Base-by-base conservation (phyloP, 2,329 filamentous ascomycete species). In the Epicoccum sorghinum region DNA sequence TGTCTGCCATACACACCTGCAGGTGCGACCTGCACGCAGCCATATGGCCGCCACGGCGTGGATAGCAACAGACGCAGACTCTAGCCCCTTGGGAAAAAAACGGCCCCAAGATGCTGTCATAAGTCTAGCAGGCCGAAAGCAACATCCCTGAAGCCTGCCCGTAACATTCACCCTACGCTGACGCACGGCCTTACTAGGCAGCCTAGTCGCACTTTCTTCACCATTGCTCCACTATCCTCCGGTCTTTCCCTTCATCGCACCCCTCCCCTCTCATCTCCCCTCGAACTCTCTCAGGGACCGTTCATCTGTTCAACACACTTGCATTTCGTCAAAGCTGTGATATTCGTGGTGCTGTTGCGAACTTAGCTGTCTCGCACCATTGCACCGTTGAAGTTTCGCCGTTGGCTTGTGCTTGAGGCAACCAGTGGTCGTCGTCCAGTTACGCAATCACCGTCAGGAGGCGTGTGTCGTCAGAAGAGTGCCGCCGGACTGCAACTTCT, bases 361-460 rank as follows among this genome's bases (percentile, higher is more conserved):
- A 57, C 51, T 57, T 64, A 25, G 41, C 46, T 62, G 59, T 64
- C 58, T 60, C 61, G 59, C 55, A 47, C 45, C 54, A 29, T 55
- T 58, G 52, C 37, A 22, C 29, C 24, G 25, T 42, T 51, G 40
- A 27, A 42, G 25, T 14, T 27, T n/a, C 27, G 40, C 46, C 52
- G 56, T 46, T 45, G 54, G 52, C 47, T 58, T 49, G 51, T 47
- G 42, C 57, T 51, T 52, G 55, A 50, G 59, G 52, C 63, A 61
- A 55, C 62, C 54, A 59, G 45, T 65, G 55, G 66, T 55, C 65
- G 43, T 62, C 52, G 54, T 57, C 53, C 52, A 51, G 56, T 67
- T 66, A 67, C 67, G 66, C 68, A 68, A 63, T 58, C 62, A 52
- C 52, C 60, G 57, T 68, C 67, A 70, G 69, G 67, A 70, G 69